Percentiles rank a stretch among this genome's conserved stretches.
phyloP scores from a whole-genome alignment of 768 basidiomycete genomes.

The Exidia glandulosa region DNA sequence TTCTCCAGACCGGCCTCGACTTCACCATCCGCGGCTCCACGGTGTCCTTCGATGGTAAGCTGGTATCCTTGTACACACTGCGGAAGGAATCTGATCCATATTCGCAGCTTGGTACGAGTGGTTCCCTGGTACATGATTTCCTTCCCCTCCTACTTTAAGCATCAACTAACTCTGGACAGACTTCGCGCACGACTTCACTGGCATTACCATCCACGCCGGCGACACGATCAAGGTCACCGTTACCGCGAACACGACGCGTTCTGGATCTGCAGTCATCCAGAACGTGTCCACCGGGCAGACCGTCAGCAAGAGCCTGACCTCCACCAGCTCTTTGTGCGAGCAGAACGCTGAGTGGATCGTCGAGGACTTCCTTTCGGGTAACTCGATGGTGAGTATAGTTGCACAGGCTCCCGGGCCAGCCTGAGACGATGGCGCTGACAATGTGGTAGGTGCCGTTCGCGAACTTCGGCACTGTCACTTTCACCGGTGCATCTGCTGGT shows the following conservation, averaged over 20 bases:
- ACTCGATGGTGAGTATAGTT: no score
- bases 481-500: constrained; percentile 22
- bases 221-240: constrained; percentile 20
- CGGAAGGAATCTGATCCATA: no score
- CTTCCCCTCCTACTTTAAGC: background rate
- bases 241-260: constrained; percentile 16
- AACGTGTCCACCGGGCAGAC: constrained; percentile 18
- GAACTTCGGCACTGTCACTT: constrained; percentile 10
- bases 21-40: constrained; percentile 16
- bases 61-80: background rate
- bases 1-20: constrained; percentile 27
- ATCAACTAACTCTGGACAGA: background rate
- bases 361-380: constrained; percentile 18
- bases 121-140: constrained; percentile 13
- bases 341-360: constrained; percentile 30
- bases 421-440: no score
- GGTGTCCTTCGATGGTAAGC: constrained; percentile 21
- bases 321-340: constrained; percentile 20
- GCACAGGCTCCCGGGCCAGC: no score
- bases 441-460: background rate
- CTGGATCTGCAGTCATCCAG: constrained; percentile 17
- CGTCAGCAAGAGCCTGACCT: constrained; percentile 20
- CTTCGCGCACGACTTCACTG: constrained; percentile 22
- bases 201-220: constrained; percentile 18
- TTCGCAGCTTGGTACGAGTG: constrained; percentile 22